Conservation (phyloP, 1,284 basidiomycete genomes). For the Puccinia triticina region DNA sequence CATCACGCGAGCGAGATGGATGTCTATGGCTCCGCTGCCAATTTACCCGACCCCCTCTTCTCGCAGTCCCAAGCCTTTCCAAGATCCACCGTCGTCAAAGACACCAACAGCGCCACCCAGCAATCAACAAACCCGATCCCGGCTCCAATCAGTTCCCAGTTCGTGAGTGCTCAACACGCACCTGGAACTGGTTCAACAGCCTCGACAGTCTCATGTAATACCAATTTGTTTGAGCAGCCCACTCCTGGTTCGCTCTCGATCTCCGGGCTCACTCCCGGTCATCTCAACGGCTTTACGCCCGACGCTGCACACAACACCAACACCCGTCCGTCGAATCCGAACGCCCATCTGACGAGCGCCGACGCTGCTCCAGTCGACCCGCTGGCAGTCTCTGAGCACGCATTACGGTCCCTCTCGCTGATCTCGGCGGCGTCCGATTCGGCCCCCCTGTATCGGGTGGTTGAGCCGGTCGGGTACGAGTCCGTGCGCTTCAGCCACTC, state of each 20-base stretch:
- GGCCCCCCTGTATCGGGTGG: background rate
- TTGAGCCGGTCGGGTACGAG: constrained; percentile 45
- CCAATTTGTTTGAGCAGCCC: constrained; percentile 45
- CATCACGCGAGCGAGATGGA: background rate
- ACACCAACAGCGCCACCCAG: background rate
- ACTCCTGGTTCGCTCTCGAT: constrained; percentile 40
- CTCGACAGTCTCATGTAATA: constrained; percentile 41
- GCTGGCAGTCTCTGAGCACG: constrained; percentile 13
- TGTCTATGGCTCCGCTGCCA: background rate
- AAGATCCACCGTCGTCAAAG: background rate
- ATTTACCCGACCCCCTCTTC: background rate
- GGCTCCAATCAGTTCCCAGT: constrained; percentile 15
- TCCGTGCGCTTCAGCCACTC: constrained; percentile 26
- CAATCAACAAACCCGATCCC: background rate
- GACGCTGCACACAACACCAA: background rate
- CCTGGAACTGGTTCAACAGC: constrained; percentile 35
- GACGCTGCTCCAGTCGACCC: constrained; percentile 13
- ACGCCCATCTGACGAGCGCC: background rate
- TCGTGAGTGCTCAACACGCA: constrained; percentile 27
- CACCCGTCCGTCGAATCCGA: constrained; percentile 10
- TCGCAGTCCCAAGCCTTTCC: background rate
- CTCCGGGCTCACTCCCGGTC: constrained; percentile 8
- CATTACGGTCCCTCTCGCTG: background rate
- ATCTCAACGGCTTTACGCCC: constrained; percentile 26
- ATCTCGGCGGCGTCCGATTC: constrained; percentile 9